Evolutionary conservation across 1,284 basidiomycete species (phyloP), one percentile per base, ranked within the genome.

Genomic region (Malassezia vespertilionis): DNA sequence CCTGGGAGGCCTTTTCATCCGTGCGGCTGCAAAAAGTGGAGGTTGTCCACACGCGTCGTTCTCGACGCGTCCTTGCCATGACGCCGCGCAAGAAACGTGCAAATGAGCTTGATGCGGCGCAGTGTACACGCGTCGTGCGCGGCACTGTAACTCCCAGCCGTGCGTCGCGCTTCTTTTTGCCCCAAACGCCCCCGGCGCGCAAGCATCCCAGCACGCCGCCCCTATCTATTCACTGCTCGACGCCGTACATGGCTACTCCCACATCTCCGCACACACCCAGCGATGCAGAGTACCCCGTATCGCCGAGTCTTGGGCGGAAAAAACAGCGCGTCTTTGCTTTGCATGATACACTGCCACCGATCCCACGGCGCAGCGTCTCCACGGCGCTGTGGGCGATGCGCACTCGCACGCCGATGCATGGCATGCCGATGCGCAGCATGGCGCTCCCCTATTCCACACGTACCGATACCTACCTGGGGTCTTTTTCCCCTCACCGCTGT

Each of bases 71-170:
- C 35, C 21, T 32, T n/a, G 24, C 37, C 10, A 42, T 23, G 23
- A 23, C 31, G 21, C 22, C 31, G 31, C 26, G 38, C 10, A 18
- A 17, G 40, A 15, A 5, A 39, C 17, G 37, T 15, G 33, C 31
- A 7, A 33, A 8, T 7, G 18, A 33, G 14, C 22, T 14, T 24
- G 24, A n/a, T 24, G 15, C 33, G 22, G 14, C 30, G 30, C 22
- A n/a, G 15, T 35, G 8, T n/a, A 12, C 30, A 18, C 41, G 41
- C 15, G 36, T 39, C 12, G 48, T 45, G 22, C 48, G 42, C 9
- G 43, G 48, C 26, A 43, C 34, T 14, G 48, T 51, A 11, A 40
- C 48, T 23, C 48, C 48, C n/a, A 33, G 48, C n/a, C 36, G 48
- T 14, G 48, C 48, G 7, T 40, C 48, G 38, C 43, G 38, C n/a